phyloP scores from a whole-genome alignment of 495 filamentous ascomycete genomes.

The Penicillium crystallinum region DNA sequence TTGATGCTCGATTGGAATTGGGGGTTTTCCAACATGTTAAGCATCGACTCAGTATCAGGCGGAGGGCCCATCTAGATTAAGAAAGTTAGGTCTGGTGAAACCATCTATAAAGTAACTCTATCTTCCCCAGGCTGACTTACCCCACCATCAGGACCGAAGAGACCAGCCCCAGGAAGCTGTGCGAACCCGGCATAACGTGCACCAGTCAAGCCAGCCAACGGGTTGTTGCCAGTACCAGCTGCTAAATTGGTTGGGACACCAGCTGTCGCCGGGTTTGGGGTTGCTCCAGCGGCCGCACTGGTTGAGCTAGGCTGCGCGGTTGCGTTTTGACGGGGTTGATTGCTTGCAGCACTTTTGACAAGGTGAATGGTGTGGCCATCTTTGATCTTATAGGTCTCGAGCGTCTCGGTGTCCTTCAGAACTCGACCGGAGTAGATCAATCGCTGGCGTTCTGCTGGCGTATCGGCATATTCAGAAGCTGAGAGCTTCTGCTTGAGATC shows the following conservation, averaged over 20 bases:
- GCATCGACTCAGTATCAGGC: slow-evolving; percentile 71
- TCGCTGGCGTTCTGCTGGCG: slow-evolving; percentile 80
- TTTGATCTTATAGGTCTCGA: slow-evolving; percentile 89
- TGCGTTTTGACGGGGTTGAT: slow-evolving; percentile 58
- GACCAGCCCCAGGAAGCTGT: slow-evolving; percentile 76
- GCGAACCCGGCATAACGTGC: slow-evolving; percentile 91
- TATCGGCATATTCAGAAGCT: slow-evolving; percentile 70
- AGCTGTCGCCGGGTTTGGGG: slow-evolving; percentile 46
- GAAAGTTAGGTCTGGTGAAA: slow-evolving; percentile 13
- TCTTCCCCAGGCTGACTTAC: slow-evolving; percentile 53
- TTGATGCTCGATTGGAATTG: slow-evolving; percentile 77
- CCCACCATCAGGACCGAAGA: slow-evolving; percentile 95
- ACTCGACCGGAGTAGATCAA: slow-evolving; percentile 97
- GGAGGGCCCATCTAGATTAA: slow-evolving; percentile 78
- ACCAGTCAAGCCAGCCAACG: slow-evolving; percentile 84
- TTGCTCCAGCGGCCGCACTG: slow-evolving; percentile 44
- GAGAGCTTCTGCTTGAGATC: slow-evolving; percentile 88
- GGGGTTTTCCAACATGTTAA: slow-evolving; percentile 81
- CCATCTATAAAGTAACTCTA: background rate
- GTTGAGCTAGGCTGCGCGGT: slow-evolving; percentile 45
- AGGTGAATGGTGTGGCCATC: slow-evolving; percentile 93
- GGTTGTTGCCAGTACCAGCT: slow-evolving; percentile 85
- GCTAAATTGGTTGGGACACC: slow-evolving; percentile 86
- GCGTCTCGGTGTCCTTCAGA: slow-evolving; percentile 83
- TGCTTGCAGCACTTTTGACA: slow-evolving; percentile 92